These are phyloP conservation scores for Dactylellina parvicollis DNA, from an alignment of 2,329 filamentous ascomycete genomes.

Conservation along the genomic window DNA sequence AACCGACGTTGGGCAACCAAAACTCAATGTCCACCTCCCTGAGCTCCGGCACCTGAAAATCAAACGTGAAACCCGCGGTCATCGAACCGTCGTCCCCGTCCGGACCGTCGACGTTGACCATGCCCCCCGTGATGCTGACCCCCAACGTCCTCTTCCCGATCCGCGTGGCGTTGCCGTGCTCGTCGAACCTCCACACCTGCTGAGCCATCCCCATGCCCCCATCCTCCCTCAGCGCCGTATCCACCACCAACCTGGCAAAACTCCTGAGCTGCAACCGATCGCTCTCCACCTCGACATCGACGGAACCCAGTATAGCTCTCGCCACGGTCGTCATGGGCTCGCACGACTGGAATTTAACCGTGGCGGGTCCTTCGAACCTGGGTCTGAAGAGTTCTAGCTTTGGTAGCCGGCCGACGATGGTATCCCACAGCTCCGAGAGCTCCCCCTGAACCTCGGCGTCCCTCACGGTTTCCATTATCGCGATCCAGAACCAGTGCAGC, in stretches of 20 bases:
- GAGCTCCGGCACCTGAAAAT: background rate
- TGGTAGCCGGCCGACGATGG: background rate
- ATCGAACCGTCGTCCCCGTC: background rate
- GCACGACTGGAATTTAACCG: background rate
- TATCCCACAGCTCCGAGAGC: background rate
- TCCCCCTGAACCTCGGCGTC: background rate
- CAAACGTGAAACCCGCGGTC: constrained; percentile 6
- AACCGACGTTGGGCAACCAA: constrained; percentile 1
- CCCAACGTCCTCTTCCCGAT: background rate
- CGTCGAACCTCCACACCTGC: background rate
- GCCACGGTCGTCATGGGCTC: background rate
- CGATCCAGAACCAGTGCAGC: constrained; percentile 26
- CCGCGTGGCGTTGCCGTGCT: background rate
- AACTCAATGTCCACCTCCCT: constrained; percentile 21
- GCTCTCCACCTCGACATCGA: background rate
- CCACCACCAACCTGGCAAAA: constrained; percentile 10
- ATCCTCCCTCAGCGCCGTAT: background rate
- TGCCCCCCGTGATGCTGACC: background rate
- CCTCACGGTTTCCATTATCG: background rate
- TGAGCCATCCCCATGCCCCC: constrained; percentile 1
- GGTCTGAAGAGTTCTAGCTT: constrained; percentile 26
- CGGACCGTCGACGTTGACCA: background rate
- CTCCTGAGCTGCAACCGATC: constrained; percentile 2
- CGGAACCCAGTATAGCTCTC: background rate
- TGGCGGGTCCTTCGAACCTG: background rate